phyloP scores from a whole-genome alignment of 176 grass and related monocot species.

The Avena atlantica region DNA sequence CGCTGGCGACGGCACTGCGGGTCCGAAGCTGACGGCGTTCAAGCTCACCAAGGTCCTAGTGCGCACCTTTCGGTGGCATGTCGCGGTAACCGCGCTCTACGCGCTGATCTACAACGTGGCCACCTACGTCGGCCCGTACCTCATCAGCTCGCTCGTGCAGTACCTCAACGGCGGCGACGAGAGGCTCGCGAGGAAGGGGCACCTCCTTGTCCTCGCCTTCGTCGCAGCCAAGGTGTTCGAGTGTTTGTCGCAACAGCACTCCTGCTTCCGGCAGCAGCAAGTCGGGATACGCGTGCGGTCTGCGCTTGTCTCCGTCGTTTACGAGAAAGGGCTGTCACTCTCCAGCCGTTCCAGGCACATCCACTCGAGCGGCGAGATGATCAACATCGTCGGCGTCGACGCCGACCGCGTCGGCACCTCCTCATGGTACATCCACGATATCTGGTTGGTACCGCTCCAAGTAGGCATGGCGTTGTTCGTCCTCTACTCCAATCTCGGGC shows the following conservation, averaged over 20 bases:
- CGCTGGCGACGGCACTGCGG: background rate
- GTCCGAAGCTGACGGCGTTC: conserved; percentile 53
- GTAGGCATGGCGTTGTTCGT: conserved; percentile 68
- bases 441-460: conserved; percentile 79
- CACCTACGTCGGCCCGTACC: conserved; percentile 82
- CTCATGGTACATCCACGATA: conserved; percentile 67
- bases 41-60: conserved; percentile 66
- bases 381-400: conserved; percentile 77
- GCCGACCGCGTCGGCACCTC: conserved; percentile 53
- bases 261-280: conserved; percentile 64
- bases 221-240: conserved; percentile 65
- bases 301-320: conserved; percentile 63
- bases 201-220: conserved; percentile 67
- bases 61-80: conserved; percentile 53
- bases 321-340: conserved; percentile 70
- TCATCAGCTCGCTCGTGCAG: conserved; percentile 72
- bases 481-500: conserved; percentile 62
- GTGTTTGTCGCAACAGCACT: conserved; percentile 62
- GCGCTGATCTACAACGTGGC: conserved; percentile 59
- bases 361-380: conserved; percentile 57
- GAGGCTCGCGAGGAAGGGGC: conserved; percentile 51
- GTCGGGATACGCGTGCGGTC: conserved; percentile 47
- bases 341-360: conserved; percentile 71
- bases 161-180: conserved; percentile 70
- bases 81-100: conserved; percentile 67